Evolutionary conservation across 768 basidiomycete genomes (phyloP).

Genomic region (Chlorophyllum brunneum): DNA sequence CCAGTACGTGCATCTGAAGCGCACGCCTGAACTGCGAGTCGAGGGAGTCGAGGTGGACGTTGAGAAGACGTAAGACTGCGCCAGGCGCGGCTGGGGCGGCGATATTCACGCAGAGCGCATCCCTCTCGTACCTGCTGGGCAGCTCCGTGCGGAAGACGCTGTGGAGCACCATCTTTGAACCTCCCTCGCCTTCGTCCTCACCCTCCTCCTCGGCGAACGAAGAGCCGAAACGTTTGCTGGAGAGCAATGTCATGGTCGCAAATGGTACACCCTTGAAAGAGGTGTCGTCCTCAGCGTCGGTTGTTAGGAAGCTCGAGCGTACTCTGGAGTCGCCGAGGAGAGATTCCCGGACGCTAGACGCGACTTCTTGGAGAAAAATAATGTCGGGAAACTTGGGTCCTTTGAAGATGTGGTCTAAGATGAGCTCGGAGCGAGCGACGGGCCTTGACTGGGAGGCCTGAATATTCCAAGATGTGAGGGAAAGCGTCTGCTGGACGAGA

Average conservation of each 20-base stretch:
- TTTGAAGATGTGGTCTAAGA: constrained; percentile 30
- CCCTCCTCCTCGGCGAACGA: constrained; percentile 14
- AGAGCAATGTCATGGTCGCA: constrained; percentile 35
- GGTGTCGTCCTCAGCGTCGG: constrained; percentile 34
- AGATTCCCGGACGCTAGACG: constrained; percentile 24
- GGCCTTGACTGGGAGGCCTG: constrained; percentile 28
- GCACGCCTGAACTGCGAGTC: constrained; percentile 21
- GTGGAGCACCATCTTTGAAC: constrained; percentile 24
- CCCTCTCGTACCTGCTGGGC: constrained; percentile 33
- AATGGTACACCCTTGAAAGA: constrained; percentile 29
- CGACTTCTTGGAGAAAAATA: constrained; percentile 38
- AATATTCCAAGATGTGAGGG: constrained; percentile 24
- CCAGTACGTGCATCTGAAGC: constrained; percentile 30
- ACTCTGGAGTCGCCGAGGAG: constrained; percentile 30
- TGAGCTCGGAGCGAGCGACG: constrained; percentile 29
- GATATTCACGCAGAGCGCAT: constrained; percentile 35
- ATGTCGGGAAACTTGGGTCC: constrained; percentile 29
- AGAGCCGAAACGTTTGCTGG: constrained; percentile 28
- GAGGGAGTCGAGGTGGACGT: neutral
- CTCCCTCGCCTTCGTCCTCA: constrained; percentile 18
- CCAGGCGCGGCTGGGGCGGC: constrained; percentile 20
- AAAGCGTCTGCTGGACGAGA: neutral
- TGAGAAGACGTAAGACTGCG: constrained; percentile 8
- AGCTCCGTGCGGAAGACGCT: constrained; percentile 26
- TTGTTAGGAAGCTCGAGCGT: constrained; percentile 28